Evolutionary conservation across 495 filamentous ascomycete genomes (phyloP), one percentile per base, ranked within the genome.

Genomic region (Aspergillus panamensis): DNA sequence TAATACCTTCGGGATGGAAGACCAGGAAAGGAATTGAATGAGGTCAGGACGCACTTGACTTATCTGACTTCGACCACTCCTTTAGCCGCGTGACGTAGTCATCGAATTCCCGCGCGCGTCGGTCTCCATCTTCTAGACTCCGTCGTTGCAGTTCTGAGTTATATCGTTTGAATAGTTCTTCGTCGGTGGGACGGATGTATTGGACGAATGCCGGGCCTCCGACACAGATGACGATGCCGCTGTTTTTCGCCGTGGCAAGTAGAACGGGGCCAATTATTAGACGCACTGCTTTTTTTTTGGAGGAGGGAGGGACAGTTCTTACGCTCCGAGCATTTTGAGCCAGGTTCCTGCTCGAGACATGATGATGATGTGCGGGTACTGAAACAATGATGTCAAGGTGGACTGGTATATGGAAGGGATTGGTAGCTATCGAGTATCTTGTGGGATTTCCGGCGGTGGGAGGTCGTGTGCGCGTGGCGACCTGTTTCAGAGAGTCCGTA

Each of bases 121-220:
- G 81, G 45, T 86, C 77, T 30, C 92, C 82, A 51, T 87, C 80
- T 66, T 91, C 90, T 1, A 92, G 73, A 52, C 88, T 90, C 62
- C 87, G 82, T 70, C 88, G 89, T 69, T 93, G 90, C 4, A 97
- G 82, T 13, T 97, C 94, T 1, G 93, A 92, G 69, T 92, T 97
- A 77, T 96, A 97, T 71, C 80, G 84, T 80, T 92, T 80, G 77
- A 96, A 90, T 8, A 97, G 79, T 73, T 97, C 92, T 69, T 96
- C 94, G 62, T 96, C 91, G 7, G 90, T 84, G 3, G 95, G 94
- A 50, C 84, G 82, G 37, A 97, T 76, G 61, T 82, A 95, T 66
- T 82, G 77, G n/a, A 92, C 84, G 45, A 97, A 73, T 5, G 89
- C 87, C 31, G 93, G 93, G 21, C 94, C 94, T 39, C 94, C 94